Percentiles rank a stretch among this genome's conserved stretches.
Conservation (phyloP, 257 asterid species). For the Parsonsia alboflavescens region DNA sequence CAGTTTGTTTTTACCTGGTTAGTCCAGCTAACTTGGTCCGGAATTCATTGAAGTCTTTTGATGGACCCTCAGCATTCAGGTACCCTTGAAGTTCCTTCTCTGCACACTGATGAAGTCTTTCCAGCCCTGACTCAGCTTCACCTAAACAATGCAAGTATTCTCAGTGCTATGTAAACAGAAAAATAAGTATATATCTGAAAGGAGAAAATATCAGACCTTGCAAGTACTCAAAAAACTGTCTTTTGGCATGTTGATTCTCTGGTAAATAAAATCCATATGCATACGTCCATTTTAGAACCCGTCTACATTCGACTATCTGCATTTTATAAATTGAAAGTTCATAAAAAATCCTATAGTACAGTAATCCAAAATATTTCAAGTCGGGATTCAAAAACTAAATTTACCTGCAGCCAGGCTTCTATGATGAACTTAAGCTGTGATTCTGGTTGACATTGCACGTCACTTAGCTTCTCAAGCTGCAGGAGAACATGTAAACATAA, state of each 20-base stretch:
- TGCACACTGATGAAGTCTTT: conserved; percentile 95
- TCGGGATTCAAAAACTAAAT: neutral
- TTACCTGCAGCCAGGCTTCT: conserved; percentile 98
- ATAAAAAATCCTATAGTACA: neutral
- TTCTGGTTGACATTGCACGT: conserved; percentile 82
- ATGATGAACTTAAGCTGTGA: conserved; percentile 90
- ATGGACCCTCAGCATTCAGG: conserved; percentile 71
- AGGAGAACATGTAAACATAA: conserved; percentile 14
- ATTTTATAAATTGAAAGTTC: conserved; percentile 8
- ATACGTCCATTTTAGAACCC: conserved; percentile 94
- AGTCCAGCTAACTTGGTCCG: conserved; percentile 92
- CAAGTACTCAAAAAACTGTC: conserved; percentile 85
- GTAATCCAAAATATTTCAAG: neutral
- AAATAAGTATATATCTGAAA: conserved; percentile 10
- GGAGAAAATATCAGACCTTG: conserved; percentile 50
- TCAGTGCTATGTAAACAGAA: conserved; percentile 9
- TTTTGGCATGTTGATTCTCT: conserved; percentile 70
- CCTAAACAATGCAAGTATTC: conserved; percentile 37
- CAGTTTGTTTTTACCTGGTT: conserved; percentile 51
- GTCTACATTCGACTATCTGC: conserved; percentile 94
- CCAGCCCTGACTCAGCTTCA: conserved; percentile 96
- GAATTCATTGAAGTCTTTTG: conserved; percentile 75
- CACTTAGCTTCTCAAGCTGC: conserved; percentile 94
- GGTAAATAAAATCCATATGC: conserved; percentile 89
- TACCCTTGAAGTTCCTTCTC: conserved; percentile 81